Percentiles rank a stretch among this genome's conserved stretches.
phyloP scores from a whole-genome alignment of 345 rosid species.

The Hypericum perforatum region DNA sequence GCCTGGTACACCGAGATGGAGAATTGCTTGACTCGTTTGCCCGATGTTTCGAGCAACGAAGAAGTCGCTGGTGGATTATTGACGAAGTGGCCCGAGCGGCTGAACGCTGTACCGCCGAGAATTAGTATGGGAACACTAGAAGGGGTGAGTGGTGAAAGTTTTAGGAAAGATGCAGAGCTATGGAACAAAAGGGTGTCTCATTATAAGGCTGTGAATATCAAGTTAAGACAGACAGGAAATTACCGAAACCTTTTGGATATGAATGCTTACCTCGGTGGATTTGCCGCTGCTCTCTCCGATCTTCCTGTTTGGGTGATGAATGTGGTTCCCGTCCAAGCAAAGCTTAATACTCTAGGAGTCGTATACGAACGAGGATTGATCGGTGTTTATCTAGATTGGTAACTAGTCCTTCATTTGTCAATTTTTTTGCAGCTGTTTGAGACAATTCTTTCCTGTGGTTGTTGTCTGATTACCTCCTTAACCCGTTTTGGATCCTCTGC shows the following conservation, averaged over 20 bases:
- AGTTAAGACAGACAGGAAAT: conserved; percentile 29
- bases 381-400: conserved; percentile 43
- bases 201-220: conserved; percentile 33
- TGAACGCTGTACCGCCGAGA: conserved; percentile 34
- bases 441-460: background rate
- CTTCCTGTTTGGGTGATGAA: conserved; percentile 43
- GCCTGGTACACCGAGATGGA: conserved; percentile 44
- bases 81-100: conserved; percentile 33
- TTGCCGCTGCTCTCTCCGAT: conserved; percentile 33
- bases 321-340: conserved; percentile 34
- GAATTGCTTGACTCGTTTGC: conserved; percentile 34
- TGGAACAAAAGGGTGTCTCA: conserved; percentile 37
- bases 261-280: conserved; percentile 41
- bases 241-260: conserved; percentile 40
- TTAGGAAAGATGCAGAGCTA: conserved; percentile 16
- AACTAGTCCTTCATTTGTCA: background rate
- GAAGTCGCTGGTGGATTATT: conserved; percentile 31
- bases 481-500: background rate
- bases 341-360: conserved; percentile 32
- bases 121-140: conserved; percentile 29
- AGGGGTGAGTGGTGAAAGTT: conserved; percentile 31
- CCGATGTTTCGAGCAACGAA: conserved; percentile 16
- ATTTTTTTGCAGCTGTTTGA: background rate
- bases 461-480: background rate
- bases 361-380: conserved; percentile 41